Base-by-base conservation (phyloP, 129 eudicot species). In the Deinandra increscens region DNA sequence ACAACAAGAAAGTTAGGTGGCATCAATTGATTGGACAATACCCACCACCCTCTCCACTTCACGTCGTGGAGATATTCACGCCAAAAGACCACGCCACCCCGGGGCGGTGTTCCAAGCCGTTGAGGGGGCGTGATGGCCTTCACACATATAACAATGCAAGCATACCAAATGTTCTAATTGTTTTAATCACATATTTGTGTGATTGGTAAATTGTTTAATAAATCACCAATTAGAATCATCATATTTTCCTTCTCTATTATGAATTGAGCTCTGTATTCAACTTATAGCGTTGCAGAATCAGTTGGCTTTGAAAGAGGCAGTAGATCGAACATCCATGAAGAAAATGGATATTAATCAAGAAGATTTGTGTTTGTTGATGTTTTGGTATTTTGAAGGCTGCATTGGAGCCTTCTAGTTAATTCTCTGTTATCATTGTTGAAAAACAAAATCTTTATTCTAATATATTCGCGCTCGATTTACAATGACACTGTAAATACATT, bases 401-500 rank as follows among this genome's bases (percentile, higher is more conserved):
- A 65, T 55, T 41, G 66, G 54, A 31, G 31, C 65, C 45, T 53
- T 64, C 51, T 55, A 34, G 49, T 38, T 69, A 55, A 19, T 42
- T 74, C 22, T 37, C 14, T 42, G 68, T 65, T 53, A 23, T 75
- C 46, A 45, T 53, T 74, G 66, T 26, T 23, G 12, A 15, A 34
- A n/a, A 12, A 44, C 58, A 56, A 61, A 37, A 55, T 51, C 58
- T 18, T 66, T 43, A 65, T 74, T 71, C 59, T 70, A 78, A 68
- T 39, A 20, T 59, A 53, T 48, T 56, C 50, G 71, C 20, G 15
- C 63, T 79, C 76, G 77, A 68, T 77, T 81, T 79, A 72, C 31
- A 66, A 38, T 77, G 85, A 77, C 83, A 50, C 20, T 81, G 86
- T 82, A 82, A 77, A 82, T 82, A 82, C 79, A 73, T 70, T 78